Evolutionary conservation across 2,329 filamentous ascomycete species (phyloP).

Genomic region (Falciphora oryzae): DNA sequence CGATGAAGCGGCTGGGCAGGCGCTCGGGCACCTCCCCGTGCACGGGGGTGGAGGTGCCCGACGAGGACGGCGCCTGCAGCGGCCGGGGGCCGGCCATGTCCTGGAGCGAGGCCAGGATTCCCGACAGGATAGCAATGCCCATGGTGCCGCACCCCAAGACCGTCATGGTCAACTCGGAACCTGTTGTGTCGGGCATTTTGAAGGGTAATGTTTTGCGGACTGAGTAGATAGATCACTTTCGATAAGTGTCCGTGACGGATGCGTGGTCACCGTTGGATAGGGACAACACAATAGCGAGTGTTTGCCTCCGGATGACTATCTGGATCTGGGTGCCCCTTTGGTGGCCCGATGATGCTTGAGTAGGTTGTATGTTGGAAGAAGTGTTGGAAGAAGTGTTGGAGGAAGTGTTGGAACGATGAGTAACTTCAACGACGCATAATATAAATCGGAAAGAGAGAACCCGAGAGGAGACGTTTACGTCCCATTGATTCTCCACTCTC

Average conservation of each 20-base stretch:
- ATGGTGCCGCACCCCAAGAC: conserved; percentile 81
- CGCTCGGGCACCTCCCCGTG: conserved; percentile 44
- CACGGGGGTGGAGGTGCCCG: conserved; percentile 34
- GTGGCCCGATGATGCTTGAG: not conserved
- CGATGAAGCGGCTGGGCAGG: conserved; percentile 71
- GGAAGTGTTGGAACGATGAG: not conserved
- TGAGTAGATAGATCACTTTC: not conserved
- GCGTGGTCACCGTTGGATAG: not conserved
- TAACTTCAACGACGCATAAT: not conserved
- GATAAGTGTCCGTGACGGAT: not conserved
- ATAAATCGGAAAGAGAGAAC: not conserved
- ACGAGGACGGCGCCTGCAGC: conserved; percentile 34
- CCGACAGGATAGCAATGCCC: conserved; percentile 77
- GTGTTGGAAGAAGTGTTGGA: too few species aligned
- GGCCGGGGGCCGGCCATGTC: conserved; percentile 42
- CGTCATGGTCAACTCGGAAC: conserved; percentile 59
- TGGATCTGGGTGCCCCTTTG: not conserved
- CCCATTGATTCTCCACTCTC: not conserved
- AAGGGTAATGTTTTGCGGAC: not conserved
- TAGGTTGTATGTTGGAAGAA: not conserved
- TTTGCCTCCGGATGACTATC: not conserved
- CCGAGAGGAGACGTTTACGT: not conserved
- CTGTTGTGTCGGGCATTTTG: conserved; percentile 7
- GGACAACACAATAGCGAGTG: too few species aligned
- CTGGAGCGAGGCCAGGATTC: conserved; percentile 66